A percentile compares a stretch with the other conserved stretches of the same genome.
phyloP scores from a whole-genome alignment of 1,284 basidiomycete species.

The Phlebopus sp. region DNA sequence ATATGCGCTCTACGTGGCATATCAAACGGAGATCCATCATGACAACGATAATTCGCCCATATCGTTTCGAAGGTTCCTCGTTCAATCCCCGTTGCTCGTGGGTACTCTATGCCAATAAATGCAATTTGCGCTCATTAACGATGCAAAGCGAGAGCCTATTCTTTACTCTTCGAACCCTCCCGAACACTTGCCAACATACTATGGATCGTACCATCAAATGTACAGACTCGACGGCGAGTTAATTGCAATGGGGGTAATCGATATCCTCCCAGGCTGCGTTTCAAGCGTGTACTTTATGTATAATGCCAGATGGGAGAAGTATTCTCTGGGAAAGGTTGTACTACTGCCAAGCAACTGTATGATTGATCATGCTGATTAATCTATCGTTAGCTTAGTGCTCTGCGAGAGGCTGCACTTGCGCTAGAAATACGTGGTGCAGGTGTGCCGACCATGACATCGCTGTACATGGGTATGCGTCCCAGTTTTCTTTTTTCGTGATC shows the following conservation, averaged over 20 bases:
- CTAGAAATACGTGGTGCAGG: constrained; percentile 76
- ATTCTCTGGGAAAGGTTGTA: constrained; percentile 81
- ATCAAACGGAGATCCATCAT: constrained; percentile 76
- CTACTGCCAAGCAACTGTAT: background rate
- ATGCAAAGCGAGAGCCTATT: constrained; percentile 50
- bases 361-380: constrained; percentile 6
- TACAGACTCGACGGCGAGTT: constrained; percentile 81
- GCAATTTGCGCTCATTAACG: constrained; percentile 5
- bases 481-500: background rate
- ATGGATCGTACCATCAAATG: constrained; percentile 85
- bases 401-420: constrained; percentile 75
- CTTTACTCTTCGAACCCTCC: constrained; percentile 50
- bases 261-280: constrained; percentile 87
- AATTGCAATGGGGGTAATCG: constrained; percentile 87
- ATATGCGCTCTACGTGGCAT: constrained; percentile 71
- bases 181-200: constrained; percentile 61
- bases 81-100: constrained; percentile 75
- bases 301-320: constrained; percentile 71
- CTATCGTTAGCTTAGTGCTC: constrained; percentile 69
- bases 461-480: constrained; percentile 77
- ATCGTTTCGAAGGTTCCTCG: constrained; percentile 75
- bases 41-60: constrained; percentile 53
- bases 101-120: constrained; percentile 20
- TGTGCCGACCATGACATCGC: constrained; percentile 51
- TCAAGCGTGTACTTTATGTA: constrained; percentile 98